Evolutionary conservation across 164 flowering plant genomes (phyloP).

Genomic region (Annona cherimola): DNA sequence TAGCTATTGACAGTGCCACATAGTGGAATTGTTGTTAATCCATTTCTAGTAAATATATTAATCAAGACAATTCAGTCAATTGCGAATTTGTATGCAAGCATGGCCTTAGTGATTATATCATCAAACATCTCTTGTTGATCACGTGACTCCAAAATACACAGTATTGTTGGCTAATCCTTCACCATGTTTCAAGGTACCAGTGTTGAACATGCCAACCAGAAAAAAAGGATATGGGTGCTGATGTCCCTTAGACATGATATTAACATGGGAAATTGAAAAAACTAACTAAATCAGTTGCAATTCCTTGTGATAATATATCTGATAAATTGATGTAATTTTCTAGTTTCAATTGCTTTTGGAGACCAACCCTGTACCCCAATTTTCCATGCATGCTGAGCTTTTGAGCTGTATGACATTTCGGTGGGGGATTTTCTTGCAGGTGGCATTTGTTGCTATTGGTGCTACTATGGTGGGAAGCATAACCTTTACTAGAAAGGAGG

Average conservation of each 20-base stretch:
- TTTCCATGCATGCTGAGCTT: background rate
- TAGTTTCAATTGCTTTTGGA: too few species aligned
- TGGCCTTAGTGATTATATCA: background rate
- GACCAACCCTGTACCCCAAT: background rate
- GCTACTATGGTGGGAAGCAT: slow-evolving; percentile 99
- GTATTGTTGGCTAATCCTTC: background rate
- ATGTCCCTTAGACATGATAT: background rate
- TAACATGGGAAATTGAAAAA: background rate
- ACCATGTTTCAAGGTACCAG: background rate
- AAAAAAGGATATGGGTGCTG: background rate
- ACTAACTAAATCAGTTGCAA: too few species aligned
- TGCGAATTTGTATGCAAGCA: background rate
- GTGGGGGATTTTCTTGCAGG: slow-evolving; percentile 39
- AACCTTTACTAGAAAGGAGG: slow-evolving; percentile 59
- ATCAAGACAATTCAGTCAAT: background rate
- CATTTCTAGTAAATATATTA: background rate
- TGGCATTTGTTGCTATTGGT: slow-evolving; percentile 93
- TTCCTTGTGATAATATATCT: background rate
- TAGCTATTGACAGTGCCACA: background rate
- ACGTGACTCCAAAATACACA: background rate
- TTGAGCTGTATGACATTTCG: background rate
- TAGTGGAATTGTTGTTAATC: background rate
- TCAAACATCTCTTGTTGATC: background rate
- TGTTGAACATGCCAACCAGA: background rate
- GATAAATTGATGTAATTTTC: background rate